These are phyloP conservation scores for Ambrosiella beaveri DNA, from an alignment of 2,329 filamentous ascomycete species.

Conservation along the genomic window DNA sequence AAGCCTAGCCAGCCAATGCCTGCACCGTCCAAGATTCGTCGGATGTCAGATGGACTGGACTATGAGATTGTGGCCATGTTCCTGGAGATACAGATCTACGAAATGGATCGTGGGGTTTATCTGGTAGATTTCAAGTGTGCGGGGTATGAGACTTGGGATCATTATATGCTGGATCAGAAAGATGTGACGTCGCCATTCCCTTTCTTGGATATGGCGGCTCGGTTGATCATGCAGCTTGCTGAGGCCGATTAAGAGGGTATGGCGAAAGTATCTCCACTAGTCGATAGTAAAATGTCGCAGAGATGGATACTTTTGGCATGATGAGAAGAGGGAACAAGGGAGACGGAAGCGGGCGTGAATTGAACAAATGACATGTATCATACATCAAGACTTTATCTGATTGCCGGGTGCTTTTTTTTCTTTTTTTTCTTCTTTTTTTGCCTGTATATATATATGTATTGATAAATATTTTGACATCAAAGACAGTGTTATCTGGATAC, in stretches of 20 bases:
- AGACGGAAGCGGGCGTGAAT: too few relatives aligned
- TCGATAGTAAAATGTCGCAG: too few relatives aligned
- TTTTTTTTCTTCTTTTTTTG: too few relatives aligned
- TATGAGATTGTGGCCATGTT: conserved; percentile 70
- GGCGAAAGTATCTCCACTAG: too few relatives aligned
- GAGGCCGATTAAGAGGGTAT: conserved; percentile 45
- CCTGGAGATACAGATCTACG: conserved; percentile 89
- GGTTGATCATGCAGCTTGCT: conserved; percentile 82
- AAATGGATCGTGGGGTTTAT: conserved; percentile 81
- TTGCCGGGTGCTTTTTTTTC: not conserved
- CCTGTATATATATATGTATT: too few relatives aligned
- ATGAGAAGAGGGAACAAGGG: too few relatives aligned
- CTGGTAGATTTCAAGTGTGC: conserved; percentile 98
- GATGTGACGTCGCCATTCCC: conserved; percentile 90
- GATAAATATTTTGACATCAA: too few relatives aligned
- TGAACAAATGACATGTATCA: not conserved
- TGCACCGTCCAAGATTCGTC: conserved; percentile 3
- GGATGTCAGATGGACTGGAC: conserved; percentile 21
- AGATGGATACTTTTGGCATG: too few relatives aligned
- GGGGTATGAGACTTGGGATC: conserved; percentile 69
- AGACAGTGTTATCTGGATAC: too few relatives aligned
- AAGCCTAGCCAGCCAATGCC: conserved; percentile 8
- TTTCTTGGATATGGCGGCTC: conserved; percentile 83
- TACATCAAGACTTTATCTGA: not conserved
- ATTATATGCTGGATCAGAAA: conserved; percentile 72